Base-by-base conservation (phyloP, 495 filamentous ascomycete genomes). In the Pseudomonodictys pantanalensis region DNA sequence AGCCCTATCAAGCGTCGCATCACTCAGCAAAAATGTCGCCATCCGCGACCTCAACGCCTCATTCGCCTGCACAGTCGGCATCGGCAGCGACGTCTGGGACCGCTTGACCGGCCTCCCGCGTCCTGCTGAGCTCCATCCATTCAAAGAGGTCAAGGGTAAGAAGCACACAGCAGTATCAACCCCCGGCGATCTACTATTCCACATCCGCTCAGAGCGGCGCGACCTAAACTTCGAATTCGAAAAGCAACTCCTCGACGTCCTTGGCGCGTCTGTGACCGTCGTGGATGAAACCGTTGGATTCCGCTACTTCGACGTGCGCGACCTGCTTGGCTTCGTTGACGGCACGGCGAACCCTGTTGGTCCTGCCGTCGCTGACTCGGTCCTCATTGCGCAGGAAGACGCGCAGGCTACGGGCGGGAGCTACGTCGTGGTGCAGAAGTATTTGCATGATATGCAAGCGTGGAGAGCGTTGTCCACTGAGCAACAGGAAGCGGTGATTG, bases 341-440 rank as follows among this genome's bases (percentile, higher is more conserved):
- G 80, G 81, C 1, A 84, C 80, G 0, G 81, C 81, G 2, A 84
- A 84, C 48, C 81, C 81, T 1, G 75, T 82, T 17, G 80, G 80
- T 0, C 69, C 72, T 1, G 74, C 71, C 0, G 75, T 82, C 4
- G 73, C 73, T 0, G 56, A 65, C 6, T 72, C 79, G 2, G 61
- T 80, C 20, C 69, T 82, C 2, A 65, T 80, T 22, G 69, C 75
- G n/a, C 66, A 75, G 49, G 75, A 79, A 33, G 75, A 81, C 54
- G 60, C 69, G 8, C 17, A 62, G 2, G 62, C 57, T 12, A 47
- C 62, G n/a, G 78, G 77, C 6, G 80, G 81, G 0, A 82, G 79
- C 64, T 84, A 83, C 64, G 72, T 84, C 29, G 79, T 84, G 6
- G 70, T 82, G 1, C 81, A 84, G 60, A 84, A 84, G 51, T 83